Conservation (phyloP, 1,284 basidiomycete species). For the Melampsora americana region DNA sequence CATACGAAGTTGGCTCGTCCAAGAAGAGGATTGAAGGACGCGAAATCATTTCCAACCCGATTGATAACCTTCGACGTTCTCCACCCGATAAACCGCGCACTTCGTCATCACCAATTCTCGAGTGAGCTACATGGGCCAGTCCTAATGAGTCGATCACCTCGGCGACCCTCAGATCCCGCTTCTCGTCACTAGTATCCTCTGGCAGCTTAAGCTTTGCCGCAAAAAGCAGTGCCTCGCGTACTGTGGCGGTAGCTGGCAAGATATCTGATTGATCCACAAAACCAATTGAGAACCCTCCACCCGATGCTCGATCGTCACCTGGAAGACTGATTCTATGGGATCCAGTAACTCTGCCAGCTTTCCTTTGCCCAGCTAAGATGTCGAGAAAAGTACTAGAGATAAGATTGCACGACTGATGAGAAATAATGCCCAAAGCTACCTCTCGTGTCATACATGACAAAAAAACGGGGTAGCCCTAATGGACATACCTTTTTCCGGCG, state of each 20-base stretch:
- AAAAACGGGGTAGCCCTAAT: conserved; percentile 7
- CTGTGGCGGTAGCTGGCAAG: conserved; percentile 72
- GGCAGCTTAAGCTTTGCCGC: conserved; percentile 77
- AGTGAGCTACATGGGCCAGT: conserved; percentile 66
- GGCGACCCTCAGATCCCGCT: conserved; percentile 68
- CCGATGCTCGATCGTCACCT: conserved; percentile 46
- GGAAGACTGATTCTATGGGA: conserved; percentile 60
- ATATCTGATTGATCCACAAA: conserved; percentile 64
- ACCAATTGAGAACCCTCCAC: conserved; percentile 2
- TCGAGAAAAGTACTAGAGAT: conserved; percentile 66
- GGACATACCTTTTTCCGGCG: conserved; percentile 62
- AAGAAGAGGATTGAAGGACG: conserved; percentile 64
- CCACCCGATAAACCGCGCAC: conserved; percentile 67
- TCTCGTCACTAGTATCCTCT: conserved; percentile 66
- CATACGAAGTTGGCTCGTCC: conserved; percentile 63
- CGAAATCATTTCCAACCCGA: conserved; percentile 65
- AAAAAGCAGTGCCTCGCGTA: conserved; percentile 76
- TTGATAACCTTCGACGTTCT: conserved; percentile 69
- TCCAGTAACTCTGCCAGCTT: conserved; percentile 68
- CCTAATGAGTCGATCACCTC: conserved; percentile 71
- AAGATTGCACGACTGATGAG: neutral
- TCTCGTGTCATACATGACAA: neutral
- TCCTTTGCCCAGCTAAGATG: conserved; percentile 71
- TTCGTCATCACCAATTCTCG: conserved; percentile 68
- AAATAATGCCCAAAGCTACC: neutral